Evolutionary conservation across 441 rosid genomes (phyloP).

Genomic region (Croton setiger): DNA sequence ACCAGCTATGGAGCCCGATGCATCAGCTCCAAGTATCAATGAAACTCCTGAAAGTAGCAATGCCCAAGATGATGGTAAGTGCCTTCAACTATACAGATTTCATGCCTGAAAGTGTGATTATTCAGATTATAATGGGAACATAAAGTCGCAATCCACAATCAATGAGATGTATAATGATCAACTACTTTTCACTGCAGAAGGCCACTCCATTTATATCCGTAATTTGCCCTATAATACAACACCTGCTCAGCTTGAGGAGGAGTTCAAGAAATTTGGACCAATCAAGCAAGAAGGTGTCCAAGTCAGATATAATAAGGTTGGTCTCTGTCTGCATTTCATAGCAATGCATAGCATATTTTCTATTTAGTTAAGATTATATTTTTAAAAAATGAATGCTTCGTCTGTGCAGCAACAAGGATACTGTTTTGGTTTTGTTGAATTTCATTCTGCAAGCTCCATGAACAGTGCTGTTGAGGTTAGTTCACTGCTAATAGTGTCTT

Average conservation of each 20-base stretch:
- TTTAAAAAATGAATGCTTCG: constrained; percentile 8
- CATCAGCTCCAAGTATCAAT: constrained; percentile 27
- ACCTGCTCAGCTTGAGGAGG: constrained; percentile 41
- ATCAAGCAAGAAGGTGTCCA: constrained; percentile 54
- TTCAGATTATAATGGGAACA: neutral
- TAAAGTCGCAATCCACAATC: neutral
- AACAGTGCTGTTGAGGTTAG: constrained; percentile 54
- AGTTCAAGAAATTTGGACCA: constrained; percentile 61
- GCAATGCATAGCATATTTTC: constrained; percentile 6
- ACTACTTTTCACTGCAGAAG: constrained; percentile 40
- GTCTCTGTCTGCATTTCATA: constrained; percentile 18
- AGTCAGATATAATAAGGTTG: constrained; percentile 52
- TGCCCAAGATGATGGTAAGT: constrained; percentile 45
- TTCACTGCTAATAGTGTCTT: neutral
- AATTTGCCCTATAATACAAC: constrained; percentile 49
- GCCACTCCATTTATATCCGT: constrained; percentile 53
- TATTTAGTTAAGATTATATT: neutral
- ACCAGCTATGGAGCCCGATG: constrained; percentile 33
- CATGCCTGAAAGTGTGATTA: neutral
- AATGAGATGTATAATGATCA: neutral
- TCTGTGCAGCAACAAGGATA: constrained; percentile 46
- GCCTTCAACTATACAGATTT: constrained; percentile 2
- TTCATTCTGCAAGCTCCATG: constrained; percentile 46
- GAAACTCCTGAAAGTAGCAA: constrained; percentile 31
- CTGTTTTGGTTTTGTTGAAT: constrained; percentile 66